These are phyloP conservation scores for Letharia columbiana DNA, from an alignment of 495 filamentous ascomycete species.

Conservation along the genomic window DNA sequence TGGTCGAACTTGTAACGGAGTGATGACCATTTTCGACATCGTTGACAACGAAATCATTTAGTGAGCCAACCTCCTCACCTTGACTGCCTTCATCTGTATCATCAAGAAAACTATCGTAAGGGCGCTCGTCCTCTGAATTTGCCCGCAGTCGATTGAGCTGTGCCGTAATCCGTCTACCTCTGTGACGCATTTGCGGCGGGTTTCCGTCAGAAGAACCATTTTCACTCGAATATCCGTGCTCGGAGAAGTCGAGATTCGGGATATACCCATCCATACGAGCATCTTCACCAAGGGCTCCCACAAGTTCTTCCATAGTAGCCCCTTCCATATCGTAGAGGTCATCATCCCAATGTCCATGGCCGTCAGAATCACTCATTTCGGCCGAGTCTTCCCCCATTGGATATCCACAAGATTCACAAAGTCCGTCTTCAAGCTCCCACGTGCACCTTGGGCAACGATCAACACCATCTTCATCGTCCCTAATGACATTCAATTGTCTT, in stretches of 20 bases:
- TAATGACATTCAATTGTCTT: conserved; percentile 33
- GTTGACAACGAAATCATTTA: conserved; percentile 38
- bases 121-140: not conserved
- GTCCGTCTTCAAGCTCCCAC: conserved; percentile 55
- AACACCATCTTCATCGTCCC: conserved; percentile 54
- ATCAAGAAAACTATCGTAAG: not conserved
- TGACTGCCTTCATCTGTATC: conserved; percentile 19
- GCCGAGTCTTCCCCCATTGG: conserved; percentile 1
- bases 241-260: not conserved
- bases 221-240: conserved; percentile 3
- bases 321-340: conserved; percentile 11
- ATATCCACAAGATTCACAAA: conserved; percentile 48
- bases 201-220: not conserved
- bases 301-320: conserved; percentile 6
- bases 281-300: not conserved
- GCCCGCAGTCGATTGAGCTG: not conserved
- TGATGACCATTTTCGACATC: conserved; percentile 24
- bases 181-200: not conserved
- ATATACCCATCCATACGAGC: conserved; percentile 4
- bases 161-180: not conserved
- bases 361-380: conserved; percentile 9
- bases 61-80: conserved; percentile 33
- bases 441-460: conserved; percentile 54
- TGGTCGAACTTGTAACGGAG: conserved; percentile 9
- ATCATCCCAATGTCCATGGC: conserved; percentile 7